Base-by-base conservation (phyloP, 2,329 filamentous ascomycete genomes). In the Diplocarpon mali region DNA sequence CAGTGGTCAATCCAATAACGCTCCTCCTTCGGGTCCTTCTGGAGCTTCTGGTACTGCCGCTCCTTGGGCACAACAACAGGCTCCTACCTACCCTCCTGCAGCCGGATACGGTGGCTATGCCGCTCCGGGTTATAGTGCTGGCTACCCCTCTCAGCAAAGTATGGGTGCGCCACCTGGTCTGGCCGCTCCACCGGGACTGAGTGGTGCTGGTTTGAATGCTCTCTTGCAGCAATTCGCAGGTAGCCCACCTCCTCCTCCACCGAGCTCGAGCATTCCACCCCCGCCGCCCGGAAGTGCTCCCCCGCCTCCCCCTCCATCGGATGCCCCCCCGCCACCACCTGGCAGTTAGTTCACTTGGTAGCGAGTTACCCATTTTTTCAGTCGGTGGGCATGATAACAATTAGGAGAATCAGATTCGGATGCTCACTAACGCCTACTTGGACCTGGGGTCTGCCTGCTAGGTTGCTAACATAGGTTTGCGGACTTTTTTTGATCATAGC, bases 221-320 rank as follows among this genome's bases (percentile, higher is more conserved):
- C 68, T 85, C 47, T 80, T 83, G 57, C 77, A 83, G 62, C 79
- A 80, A 57, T 85, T 74, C 32, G 69, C 63, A 48, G 65, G 64
- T 35, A 67, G 70, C 38, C 65, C 64, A 28, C 67, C 62, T 34
- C 67, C 70, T 17, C 68, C 72, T 45, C 75, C 75, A 35, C 78
- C 79, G 20, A 76, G 78, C 1, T 17, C 73, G 0, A 40, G 36
- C 36, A 52, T 50, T 41, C 54, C 54, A 37, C 57, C 57, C 16
- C 68, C 63, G 38, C 67, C 72, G 45, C 73, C 80, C 2, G 17
- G 73, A 44, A 69, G 70, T 52, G 78, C 77, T 51, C 73, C 79
- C 51, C 79, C 78, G 16, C 79, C 83, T 17, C 78, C 78, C 31
- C 74, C 74, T 42, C 77, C 78, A 32, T 50, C 47, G 14, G 47